Base-by-base conservation (phyloP, 2,329 filamentous ascomycete genomes). In the Alternaria gaisen region DNA sequence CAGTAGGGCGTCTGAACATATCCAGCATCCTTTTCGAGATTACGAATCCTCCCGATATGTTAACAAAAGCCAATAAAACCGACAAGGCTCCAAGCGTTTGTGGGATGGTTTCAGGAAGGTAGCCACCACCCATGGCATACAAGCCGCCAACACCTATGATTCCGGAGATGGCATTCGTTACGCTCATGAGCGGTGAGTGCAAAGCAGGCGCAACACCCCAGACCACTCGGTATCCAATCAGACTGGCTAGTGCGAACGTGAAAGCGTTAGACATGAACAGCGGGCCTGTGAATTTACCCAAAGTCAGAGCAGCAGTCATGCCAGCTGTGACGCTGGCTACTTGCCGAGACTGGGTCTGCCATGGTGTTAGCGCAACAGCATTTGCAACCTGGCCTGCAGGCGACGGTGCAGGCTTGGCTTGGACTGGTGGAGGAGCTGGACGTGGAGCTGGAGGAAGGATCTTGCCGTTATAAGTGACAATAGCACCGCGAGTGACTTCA, bases 21-120 rank as follows among this genome's bases (percentile, higher is more conserved):
- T 97, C 93, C 43, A 97, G 83, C 93, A 97, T 97, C 64, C 93
- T 86, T 80, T 96, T 96, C 3, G 93, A 96, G 61, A 97, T 92
- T 43, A 96, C 91, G 63, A 97, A 97, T 0, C 93, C 93, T 59
- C 93, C 93, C 0, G 91, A 90, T 3, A 97, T 89, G 67, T 97
- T 97, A 64, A 96, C 91, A 74, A 95, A 97, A 0, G 93, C 93
- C 20, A 97, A 81, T 5, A 95, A 82, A 1, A 97, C 93, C 1
- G 92, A 96, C 1, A 88, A 79, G 2, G 93, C 91, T 56, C 93
- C 93, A 36, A 97, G 87, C 30, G 2, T 66, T 74, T 97, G 92
- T 0, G 93, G 93, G 6, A 96, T 83, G 0, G 92, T 96, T 70
- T 89, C 72, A 8, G 77, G 77, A 1, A 79, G 60, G 32, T 72